Conservation (phyloP, 495 filamentous ascomycete genomes). For the Aspergillus diversus region DNA sequence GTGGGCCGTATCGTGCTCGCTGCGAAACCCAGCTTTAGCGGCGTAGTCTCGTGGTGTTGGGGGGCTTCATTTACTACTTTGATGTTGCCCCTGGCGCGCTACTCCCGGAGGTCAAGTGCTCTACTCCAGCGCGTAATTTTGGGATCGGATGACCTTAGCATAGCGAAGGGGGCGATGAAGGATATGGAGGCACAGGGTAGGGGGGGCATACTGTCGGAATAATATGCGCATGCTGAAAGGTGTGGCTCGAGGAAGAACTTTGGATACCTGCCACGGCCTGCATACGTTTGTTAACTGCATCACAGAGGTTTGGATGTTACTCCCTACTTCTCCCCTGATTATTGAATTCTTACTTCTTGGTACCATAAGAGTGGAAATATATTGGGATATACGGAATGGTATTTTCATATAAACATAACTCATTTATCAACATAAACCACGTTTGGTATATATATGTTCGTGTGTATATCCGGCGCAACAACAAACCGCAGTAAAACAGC, state of each 20-base stretch:
- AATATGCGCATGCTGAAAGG: neutral
- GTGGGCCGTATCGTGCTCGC: neutral
- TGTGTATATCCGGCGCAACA: neutral
- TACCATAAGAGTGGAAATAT: too few species aligned
- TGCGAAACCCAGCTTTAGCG: neutral
- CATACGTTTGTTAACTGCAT: neutral
- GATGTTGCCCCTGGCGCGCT: neutral
- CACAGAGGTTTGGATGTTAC: neutral
- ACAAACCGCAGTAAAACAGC: neutral
- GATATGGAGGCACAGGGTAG: neutral
- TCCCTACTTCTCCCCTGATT: neutral
- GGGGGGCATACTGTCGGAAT: neutral
- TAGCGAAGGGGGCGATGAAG: neutral
- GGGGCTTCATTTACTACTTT: neutral
- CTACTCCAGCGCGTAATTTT: neutral
- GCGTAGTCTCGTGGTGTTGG: neutral
- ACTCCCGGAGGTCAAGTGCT: neutral
- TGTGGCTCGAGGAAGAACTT: neutral
- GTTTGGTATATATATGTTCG: constrained; percentile 1
- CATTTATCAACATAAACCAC: neutral
- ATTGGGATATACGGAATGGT: neutral
- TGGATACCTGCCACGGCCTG: neutral
- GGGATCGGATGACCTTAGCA: neutral
- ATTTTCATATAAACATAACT: constrained; percentile 1
- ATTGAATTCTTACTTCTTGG: too few species aligned